A percentile compares a stretch with the other conserved stretches of the same genome.
phyloP scores from a whole-genome alignment of 1,284 basidiomycete species.

The Ustilago trichophora region DNA sequence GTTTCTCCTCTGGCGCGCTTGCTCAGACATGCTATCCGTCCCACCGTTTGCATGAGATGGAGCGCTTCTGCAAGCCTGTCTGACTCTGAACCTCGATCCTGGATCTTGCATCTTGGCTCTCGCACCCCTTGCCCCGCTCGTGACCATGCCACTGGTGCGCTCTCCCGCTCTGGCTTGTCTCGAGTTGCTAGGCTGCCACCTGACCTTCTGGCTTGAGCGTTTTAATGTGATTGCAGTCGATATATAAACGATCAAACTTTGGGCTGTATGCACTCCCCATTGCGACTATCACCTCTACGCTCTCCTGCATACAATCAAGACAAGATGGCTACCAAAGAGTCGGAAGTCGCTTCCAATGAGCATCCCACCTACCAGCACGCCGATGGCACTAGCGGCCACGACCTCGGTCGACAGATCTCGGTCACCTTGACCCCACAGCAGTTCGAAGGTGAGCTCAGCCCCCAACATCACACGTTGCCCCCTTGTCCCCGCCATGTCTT shows the following conservation, averaged over 20 bases:
- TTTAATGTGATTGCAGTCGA: background rate
- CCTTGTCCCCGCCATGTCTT: background rate
- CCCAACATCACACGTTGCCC: no score
- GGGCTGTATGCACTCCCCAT: no score
- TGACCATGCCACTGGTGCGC: background rate
- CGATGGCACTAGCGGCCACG: conserved; percentile 30
- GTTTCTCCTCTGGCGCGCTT: no score
- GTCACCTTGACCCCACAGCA: conserved; percentile 51
- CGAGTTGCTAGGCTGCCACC: no score
- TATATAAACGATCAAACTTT: background rate
- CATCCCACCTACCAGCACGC: conserved; percentile 29
- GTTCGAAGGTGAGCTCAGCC: conserved; percentile 37
- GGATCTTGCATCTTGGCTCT: background rate
- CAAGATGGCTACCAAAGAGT: conserved; percentile 38
- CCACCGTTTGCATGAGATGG: no score
- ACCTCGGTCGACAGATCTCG: conserved; percentile 48
- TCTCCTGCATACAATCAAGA: background rate
- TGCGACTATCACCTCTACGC: background rate
- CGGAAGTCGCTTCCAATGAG: conserved; percentile 36
- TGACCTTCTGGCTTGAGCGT: no score
- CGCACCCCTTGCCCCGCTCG: background rate
- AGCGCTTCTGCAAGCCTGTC: conserved; percentile 1
- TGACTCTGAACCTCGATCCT: conserved; percentile 9
- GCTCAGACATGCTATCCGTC: no score
- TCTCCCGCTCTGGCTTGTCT: no score